Evolutionary conservation across 2,329 filamentous ascomycete genomes (phyloP).

Genomic region (Pezicula rhizophila): DNA sequence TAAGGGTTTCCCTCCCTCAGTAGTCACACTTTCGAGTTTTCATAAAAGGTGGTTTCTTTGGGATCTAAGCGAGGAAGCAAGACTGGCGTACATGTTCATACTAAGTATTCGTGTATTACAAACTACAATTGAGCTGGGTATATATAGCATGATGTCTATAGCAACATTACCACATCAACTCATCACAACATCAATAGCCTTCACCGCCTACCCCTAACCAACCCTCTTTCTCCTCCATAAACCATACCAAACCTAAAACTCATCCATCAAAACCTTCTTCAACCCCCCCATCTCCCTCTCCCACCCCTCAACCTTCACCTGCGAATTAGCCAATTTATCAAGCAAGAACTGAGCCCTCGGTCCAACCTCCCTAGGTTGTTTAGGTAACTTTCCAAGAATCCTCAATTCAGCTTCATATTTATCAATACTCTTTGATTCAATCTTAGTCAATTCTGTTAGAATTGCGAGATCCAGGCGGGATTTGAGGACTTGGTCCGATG

Average conservation of each 20-base stretch:
- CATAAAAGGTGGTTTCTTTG: too few species aligned
- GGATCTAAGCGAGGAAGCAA: too few species aligned
- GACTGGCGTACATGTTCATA: too few species aligned
- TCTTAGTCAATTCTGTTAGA: slow-evolving; percentile 61
- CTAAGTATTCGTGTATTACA: neutral
- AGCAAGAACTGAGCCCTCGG: slow-evolving; percentile 68
- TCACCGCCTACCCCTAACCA: too few species aligned
- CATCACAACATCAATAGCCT: neutral
- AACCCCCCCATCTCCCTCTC: slow-evolving; percentile 66
- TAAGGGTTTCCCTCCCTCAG: too few species aligned
- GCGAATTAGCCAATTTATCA: slow-evolving; percentile 65
- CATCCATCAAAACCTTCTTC: slow-evolving; percentile 62
- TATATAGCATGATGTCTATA: neutral
- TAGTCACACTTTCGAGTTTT: too few species aligned
- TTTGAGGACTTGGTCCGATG: slow-evolving; percentile 64
- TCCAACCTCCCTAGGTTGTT: slow-evolving; percentile 61
- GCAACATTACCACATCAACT: too few species aligned
- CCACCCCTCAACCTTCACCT: slow-evolving; percentile 66
- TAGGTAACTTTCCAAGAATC: slow-evolving; percentile 63
- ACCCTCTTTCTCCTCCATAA: neutral
- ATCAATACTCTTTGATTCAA: slow-evolving; percentile 68
- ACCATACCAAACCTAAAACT: slow-evolving; percentile 26
- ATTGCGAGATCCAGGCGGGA: slow-evolving; percentile 69
- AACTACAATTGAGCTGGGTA: slow-evolving; percentile 11
- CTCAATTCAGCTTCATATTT: slow-evolving; percentile 74